A percentile compares a stretch with the other conserved stretches of the same genome.
Evolutionary conservation across 768 basidiomycete genomes (phyloP).

Genomic region (Pleurotus salmoneostramineus): DNA sequence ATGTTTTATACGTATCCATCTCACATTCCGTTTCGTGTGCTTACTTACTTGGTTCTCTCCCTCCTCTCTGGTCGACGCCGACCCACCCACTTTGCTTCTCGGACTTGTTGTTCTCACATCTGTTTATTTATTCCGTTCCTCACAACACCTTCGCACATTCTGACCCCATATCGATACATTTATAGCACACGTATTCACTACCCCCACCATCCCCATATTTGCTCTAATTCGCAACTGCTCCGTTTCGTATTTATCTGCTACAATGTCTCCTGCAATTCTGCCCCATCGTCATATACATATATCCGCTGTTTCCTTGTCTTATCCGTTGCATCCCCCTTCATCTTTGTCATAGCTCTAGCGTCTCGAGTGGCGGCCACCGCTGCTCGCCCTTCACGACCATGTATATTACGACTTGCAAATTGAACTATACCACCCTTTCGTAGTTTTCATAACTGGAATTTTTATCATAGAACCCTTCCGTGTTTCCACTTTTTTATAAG

Average conservation of each 20-base stretch:
- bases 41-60: slow-evolving; percentile 15
- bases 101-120: slow-evolving; percentile 7
- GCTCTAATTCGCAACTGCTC: slow-evolving; percentile 3
- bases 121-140: slow-evolving; percentile 6
- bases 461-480: neutral
- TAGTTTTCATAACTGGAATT: slow-evolving; percentile 5
- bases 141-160: slow-evolving; percentile 22
- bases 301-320: slow-evolving; percentile 14
- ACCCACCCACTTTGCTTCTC: slow-evolving; percentile 7
- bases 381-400: slow-evolving; percentile 18
- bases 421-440: slow-evolving; percentile 7
- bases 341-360: slow-evolving; percentile 10
- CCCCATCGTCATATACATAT: slow-evolving; percentile 12
- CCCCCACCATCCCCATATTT: neutral
- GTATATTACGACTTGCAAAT: slow-evolving; percentile 20
- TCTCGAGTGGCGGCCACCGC: slow-evolving; percentile 11
- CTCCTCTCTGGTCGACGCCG: slow-evolving; percentile 23
- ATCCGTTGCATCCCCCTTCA: slow-evolving; percentile 16
- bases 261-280: slow-evolving; percentile 1
- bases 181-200: neutral
- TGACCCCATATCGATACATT: slow-evolving; percentile 12
- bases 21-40: slow-evolving; percentile 34
- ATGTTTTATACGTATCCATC: slow-evolving; percentile 28
- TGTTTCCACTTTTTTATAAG: neutral
- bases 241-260: slow-evolving; percentile 1